These are phyloP conservation scores for Russula earlei DNA, from an alignment of 768 basidiomycete species.

Conservation along the genomic window DNA sequence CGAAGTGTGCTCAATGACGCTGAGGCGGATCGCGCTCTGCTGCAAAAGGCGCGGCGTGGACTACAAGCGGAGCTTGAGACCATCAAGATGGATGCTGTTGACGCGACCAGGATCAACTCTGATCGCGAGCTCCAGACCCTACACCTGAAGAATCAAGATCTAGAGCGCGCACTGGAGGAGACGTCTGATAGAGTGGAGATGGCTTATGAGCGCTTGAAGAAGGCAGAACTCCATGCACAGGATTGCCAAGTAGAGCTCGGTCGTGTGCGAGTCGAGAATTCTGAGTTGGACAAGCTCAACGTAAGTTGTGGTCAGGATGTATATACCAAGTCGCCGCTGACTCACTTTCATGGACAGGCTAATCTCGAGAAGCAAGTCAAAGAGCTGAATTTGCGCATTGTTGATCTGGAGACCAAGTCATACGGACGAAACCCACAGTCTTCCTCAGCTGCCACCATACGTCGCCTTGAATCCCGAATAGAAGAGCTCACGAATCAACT, in stretches of 20 bases:
- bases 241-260: constrained; percentile 72
- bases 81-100: constrained; percentile 67
- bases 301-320: constrained; percentile 33
- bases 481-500: constrained; percentile 63
- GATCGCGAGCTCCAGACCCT: constrained; percentile 69
- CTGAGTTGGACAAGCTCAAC: constrained; percentile 68
- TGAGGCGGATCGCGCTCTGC: constrained; percentile 66
- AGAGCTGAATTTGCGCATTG: constrained; percentile 72
- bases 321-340: background rate
- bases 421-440: constrained; percentile 43
- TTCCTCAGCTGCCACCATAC: constrained; percentile 31
- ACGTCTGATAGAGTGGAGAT: constrained; percentile 64
- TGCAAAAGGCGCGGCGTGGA: constrained; percentile 75
- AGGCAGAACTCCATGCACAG: constrained; percentile 65
- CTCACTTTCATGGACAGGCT: constrained; percentile 38
- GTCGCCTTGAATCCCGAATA: constrained; percentile 58
- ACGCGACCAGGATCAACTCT: constrained; percentile 57
- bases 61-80: constrained; percentile 73
- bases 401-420: constrained; percentile 74
- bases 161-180: constrained; percentile 69
- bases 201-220: constrained; percentile 71
- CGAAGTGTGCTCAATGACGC: constrained; percentile 76
- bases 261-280: constrained; percentile 71
- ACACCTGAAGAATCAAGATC: constrained; percentile 72
- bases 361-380: constrained; percentile 79